Conservation (phyloP, 176 grass and related monocot species). For the Areca catechu region DNA sequence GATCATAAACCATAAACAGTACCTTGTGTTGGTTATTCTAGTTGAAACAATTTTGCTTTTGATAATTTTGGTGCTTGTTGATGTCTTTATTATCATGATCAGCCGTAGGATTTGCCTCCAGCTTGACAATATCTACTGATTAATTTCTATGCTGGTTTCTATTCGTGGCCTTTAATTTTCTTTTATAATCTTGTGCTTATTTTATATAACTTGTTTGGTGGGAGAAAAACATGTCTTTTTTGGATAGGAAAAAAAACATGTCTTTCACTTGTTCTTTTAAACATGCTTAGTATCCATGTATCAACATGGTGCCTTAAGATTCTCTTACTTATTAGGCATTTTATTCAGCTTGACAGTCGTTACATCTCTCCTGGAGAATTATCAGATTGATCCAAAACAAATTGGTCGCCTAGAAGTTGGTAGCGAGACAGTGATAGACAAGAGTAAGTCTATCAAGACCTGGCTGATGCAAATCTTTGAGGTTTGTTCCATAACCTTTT, state of each 20-base stretch:
- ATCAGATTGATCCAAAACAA: slow-evolving; percentile 64
- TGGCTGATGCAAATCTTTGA: slow-evolving; percentile 92
- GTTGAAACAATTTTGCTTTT: too few relatives aligned
- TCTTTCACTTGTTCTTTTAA: slow-evolving; percentile 2
- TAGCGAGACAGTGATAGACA: slow-evolving; percentile 95
- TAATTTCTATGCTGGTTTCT: too few relatives aligned
- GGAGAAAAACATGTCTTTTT: background rate
- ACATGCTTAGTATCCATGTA: background rate
- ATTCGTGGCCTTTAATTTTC: too few relatives aligned
- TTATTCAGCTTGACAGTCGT: slow-evolving; percentile 60
- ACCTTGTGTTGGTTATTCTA: too few relatives aligned
- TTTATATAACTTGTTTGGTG: too few relatives aligned
- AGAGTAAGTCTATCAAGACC: slow-evolving; percentile 94
- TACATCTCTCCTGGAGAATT: slow-evolving; percentile 72
- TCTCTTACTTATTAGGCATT: slow-evolving; percentile 20
- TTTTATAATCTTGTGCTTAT: too few relatives aligned
- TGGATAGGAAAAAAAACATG: background rate
- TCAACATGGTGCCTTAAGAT: slow-evolving; percentile 1
- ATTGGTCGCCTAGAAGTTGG: slow-evolving; percentile 96
- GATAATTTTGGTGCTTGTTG: too few relatives aligned
- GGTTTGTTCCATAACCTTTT: slow-evolving; percentile 32
- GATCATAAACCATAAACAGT: too few relatives aligned
- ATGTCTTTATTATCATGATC: too few relatives aligned
- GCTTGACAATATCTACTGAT: too few relatives aligned
- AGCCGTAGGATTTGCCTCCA: too few relatives aligned